phyloP scores from a whole-genome alignment of 1,139 yeast genomes.

The Suzukiozyma palmioleophila region DNA sequence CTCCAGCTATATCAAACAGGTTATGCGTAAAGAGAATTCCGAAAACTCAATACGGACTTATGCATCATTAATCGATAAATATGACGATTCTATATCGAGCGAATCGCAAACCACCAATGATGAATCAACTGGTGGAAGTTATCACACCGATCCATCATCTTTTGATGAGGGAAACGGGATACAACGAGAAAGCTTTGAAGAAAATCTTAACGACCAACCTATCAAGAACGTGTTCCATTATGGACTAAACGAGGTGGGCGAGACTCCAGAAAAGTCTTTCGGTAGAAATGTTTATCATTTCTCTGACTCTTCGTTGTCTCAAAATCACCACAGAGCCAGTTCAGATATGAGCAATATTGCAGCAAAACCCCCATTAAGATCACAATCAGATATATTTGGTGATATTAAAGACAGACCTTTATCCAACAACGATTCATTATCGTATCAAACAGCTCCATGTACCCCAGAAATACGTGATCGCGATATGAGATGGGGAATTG shows the following conservation, averaged over 20 bases:
- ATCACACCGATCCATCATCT: conserved; percentile 1
- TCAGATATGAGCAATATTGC: not conserved
- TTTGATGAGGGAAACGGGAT: not conserved
- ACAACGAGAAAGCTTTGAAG: not conserved
- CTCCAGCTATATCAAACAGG: not conserved
- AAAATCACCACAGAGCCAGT: not conserved
- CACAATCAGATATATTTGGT: too few relatives aligned
- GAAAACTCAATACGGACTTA: conserved; percentile 16
- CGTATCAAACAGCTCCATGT: not conserved
- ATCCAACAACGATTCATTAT: not conserved
- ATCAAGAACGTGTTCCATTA: too few relatives aligned
- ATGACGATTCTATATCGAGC: conserved; percentile 10
- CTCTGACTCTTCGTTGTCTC: not conserved
- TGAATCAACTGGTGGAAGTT: not conserved
- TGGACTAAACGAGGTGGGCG: not conserved
- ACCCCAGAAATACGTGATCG: not conserved
- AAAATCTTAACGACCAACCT: too few relatives aligned
- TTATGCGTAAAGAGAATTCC: not conserved
- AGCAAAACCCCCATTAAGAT: not conserved
- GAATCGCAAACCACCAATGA: conserved; percentile 16
- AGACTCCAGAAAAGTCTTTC: not conserved
- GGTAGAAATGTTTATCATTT: not conserved
- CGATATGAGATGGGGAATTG: not conserved
- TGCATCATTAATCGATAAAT: conserved; percentile 22
- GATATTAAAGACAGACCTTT: not conserved